phyloP scores from a whole-genome alignment of 352 stramenopile genomes.

The Plasmopara viticola region DNA sequence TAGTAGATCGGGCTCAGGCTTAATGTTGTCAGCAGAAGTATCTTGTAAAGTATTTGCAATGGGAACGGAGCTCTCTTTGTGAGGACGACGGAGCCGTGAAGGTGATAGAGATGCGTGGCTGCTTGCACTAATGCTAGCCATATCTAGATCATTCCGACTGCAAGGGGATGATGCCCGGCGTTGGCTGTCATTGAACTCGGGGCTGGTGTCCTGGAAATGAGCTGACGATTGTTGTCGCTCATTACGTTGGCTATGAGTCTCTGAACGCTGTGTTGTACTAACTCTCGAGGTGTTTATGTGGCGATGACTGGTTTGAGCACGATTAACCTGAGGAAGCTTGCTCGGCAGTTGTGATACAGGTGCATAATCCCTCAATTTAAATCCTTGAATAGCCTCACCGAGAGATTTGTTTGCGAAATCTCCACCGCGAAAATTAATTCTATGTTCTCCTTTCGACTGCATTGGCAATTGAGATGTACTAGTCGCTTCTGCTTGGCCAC shows the following conservation, averaged over 20 bases:
- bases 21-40: not conserved
- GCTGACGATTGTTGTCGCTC: constrained; percentile 6
- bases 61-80: constrained; percentile 9
- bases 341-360: constrained; percentile 1
- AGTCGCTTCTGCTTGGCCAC: too few relatives aligned
- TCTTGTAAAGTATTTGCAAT: constrained; percentile 8
- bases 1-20: not conserved
- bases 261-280: constrained; percentile 8
- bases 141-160: constrained; percentile 22
- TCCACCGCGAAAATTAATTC: constrained; percentile 30
- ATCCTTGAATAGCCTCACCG: constrained; percentile 47
- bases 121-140: constrained; percentile 24
- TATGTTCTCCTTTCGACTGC: constrained; percentile 8
- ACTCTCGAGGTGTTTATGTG: constrained; percentile 9
- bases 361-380: constrained; percentile 35
- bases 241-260: not conserved
- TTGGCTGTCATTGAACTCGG: constrained; percentile 16
- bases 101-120: constrained; percentile 15
- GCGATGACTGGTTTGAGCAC: constrained; percentile 12
- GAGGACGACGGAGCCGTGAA: not conserved
- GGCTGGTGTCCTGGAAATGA: not conserved
- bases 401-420: constrained; percentile 68
- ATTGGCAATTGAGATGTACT: not conserved
- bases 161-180: constrained; percentile 20
- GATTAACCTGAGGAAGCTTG: constrained; percentile 14